Conservation (phyloP, 2,329 filamentous ascomycete species). For the Colletotrichum cordylinicola region DNA sequence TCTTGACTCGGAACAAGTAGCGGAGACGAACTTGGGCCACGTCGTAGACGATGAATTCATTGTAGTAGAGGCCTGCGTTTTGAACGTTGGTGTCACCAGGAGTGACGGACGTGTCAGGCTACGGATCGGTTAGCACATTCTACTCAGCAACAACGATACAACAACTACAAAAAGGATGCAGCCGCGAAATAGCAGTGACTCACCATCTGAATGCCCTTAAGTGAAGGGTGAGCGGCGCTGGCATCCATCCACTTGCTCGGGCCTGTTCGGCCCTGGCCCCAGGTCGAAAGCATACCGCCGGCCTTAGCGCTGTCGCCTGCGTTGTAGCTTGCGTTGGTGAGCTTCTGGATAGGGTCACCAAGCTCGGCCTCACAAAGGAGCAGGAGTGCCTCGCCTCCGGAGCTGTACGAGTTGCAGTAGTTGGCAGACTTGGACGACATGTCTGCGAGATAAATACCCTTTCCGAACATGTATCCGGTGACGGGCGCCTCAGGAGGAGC, state of each 20-base stretch:
- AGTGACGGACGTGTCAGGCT: slow-evolving; percentile 54
- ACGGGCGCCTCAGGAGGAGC: slow-evolving; percentile 84
- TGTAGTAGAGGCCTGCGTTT: slow-evolving; percentile 63
- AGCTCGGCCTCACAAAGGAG: slow-evolving; percentile 83
- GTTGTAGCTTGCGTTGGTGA: slow-evolving; percentile 61
- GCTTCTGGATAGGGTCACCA: slow-evolving; percentile 74
- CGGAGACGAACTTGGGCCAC: slow-evolving; percentile 72
- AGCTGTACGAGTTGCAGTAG: slow-evolving; percentile 71
- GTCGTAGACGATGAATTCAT: slow-evolving; percentile 78
- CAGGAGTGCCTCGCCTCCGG: slow-evolving; percentile 74
- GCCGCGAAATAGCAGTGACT: slow-evolving; percentile 28
- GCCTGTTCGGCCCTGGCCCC: slow-evolving; percentile 69
- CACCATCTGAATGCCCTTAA: slow-evolving; percentile 76
- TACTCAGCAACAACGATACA: rapidly evolving
- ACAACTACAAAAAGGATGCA: not conserved
- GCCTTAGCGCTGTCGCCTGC: slow-evolving; percentile 69
- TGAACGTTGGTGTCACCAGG: slow-evolving; percentile 54
- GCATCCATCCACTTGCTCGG: slow-evolving; percentile 81
- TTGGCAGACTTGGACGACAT: slow-evolving; percentile 83
- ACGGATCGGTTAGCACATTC: slow-evolving; percentile 1
- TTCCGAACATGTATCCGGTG: slow-evolving; percentile 87
- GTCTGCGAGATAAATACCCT: slow-evolving; percentile 88
- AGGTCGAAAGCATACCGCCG: slow-evolving; percentile 69
- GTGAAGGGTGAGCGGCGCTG: slow-evolving; percentile 63
- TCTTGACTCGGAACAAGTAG: slow-evolving; percentile 71